These are phyloP conservation scores for Psidium guajava DNA, from an alignment of 345 rosid genomes.

Conservation along the genomic window DNA sequence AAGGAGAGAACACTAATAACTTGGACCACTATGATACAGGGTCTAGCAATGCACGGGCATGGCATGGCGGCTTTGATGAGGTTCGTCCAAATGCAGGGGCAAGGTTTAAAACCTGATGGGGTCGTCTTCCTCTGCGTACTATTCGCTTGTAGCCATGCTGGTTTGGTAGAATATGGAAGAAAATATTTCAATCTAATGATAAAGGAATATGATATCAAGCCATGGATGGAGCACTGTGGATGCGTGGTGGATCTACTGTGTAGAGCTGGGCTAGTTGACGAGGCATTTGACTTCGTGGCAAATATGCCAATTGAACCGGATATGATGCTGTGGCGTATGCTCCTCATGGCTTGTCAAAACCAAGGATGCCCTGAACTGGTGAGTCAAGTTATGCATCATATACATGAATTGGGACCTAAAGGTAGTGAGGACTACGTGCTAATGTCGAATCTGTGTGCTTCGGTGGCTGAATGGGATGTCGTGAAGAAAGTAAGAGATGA, in stretches of 20 bases:
- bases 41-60: conserved; percentile 30
- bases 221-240: conserved; percentile 34
- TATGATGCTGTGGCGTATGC: conserved; percentile 21
- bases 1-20: conserved; percentile 19
- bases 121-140: conserved; percentile 24
- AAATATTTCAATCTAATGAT: conserved; percentile 21
- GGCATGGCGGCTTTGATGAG: conserved; percentile 18
- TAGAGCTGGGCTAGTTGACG: conserved; percentile 22
- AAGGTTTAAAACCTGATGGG: conserved; percentile 22
- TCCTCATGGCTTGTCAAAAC: conserved; percentile 20
- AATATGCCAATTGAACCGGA: conserved; percentile 28
- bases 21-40: conserved; percentile 37
- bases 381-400: conserved; percentile 4
- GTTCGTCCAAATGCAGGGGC: conserved; percentile 22
- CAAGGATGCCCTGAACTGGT: conserved; percentile 12
- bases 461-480: conserved; percentile 8
- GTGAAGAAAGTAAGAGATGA: conserved; percentile 9
- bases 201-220: conserved; percentile 13
- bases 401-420: conserved; percentile 12
- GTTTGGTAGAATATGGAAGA: conserved; percentile 24
- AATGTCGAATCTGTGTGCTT: conserved; percentile 12
- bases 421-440: conserved; percentile 24
- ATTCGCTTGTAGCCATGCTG: conserved; percentile 30
- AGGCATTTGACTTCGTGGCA: conserved; percentile 21
- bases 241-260: conserved; percentile 46